Evolutionary conservation across 148 eudicot species (phyloP).

Genomic region (Selenicereus undatus): DNA sequence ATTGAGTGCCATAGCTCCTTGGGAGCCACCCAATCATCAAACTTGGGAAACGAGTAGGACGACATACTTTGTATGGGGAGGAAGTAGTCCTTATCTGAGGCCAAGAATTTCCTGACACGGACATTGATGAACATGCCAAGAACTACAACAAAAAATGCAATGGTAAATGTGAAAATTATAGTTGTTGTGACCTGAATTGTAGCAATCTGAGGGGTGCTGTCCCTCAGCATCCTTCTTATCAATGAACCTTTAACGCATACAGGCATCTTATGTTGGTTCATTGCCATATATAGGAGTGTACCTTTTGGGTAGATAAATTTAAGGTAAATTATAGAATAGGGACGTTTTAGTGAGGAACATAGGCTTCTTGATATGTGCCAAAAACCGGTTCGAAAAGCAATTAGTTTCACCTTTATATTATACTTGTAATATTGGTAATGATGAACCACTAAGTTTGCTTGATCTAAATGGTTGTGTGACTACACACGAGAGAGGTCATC

Average conservation of each 20-base stretch:
- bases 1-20: conserved; percentile 48
- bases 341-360: background rate
- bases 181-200: conserved; percentile 54
- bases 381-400: background rate
- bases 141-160: conserved; percentile 45
- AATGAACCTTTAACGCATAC: conserved; percentile 15
- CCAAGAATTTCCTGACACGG: conserved; percentile 34
- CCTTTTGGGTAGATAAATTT: background rate
- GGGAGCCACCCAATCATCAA: conserved; percentile 28
- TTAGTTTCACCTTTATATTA: background rate
- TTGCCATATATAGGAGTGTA: background rate
- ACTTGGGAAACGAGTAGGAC: background rate
- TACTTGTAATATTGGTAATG: background rate
- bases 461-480: conserved; percentile 15
- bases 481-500: conserved; percentile 13
- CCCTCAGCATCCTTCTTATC: conserved; percentile 27
- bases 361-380: background rate
- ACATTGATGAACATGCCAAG: conserved; percentile 48
- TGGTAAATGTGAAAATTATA: conserved; percentile 41
- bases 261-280: conserved; percentile 14
- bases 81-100: conserved; percentile 39
- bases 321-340: background rate
- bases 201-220: conserved; percentile 38
- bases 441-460: background rate
- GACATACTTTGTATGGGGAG: conserved; percentile 8